Conservation (phyloP, 768 basidiomycete genomes). For the Hortiboletus flavorubellus region DNA sequence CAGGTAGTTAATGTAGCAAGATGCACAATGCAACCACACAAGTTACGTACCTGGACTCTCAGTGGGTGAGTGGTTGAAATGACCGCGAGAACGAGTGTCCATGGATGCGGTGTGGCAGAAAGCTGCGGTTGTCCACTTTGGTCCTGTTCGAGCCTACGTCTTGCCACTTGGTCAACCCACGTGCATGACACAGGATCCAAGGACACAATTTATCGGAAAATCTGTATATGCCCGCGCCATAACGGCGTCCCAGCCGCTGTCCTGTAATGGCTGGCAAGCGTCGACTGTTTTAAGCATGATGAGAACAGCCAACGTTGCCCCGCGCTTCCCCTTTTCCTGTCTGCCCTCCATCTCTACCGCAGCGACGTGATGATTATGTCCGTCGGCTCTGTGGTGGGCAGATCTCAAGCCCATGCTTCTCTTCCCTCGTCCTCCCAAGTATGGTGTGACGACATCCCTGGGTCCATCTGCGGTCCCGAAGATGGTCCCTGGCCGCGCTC, state of each 20-base stretch:
- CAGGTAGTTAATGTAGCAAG: slow-evolving; percentile 26
- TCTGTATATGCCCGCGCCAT: slow-evolving; percentile 20
- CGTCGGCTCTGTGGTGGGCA: slow-evolving; percentile 12
- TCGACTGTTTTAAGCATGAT: slow-evolving; percentile 28
- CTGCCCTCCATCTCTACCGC: not conserved
- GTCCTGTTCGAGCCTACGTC: slow-evolving; percentile 1
- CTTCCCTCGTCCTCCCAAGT: slow-evolving; percentile 36
- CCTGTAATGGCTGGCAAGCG: slow-evolving; percentile 27
- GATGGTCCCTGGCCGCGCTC: slow-evolving; percentile 65
- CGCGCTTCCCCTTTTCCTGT: not conserved
- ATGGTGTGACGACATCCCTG: slow-evolving; percentile 59
- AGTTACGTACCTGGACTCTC: slow-evolving; percentile 14
- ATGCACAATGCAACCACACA: not conserved
- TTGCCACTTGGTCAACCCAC: slow-evolving; percentile 16
- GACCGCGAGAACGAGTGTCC: slow-evolving; percentile 26
- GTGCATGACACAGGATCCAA: slow-evolving; percentile 25
- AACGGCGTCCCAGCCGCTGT: slow-evolving; percentile 12
- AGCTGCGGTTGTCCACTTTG: slow-evolving; percentile 14
- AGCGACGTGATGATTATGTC: slow-evolving; percentile 18
- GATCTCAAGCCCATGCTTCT: slow-evolving; percentile 12
- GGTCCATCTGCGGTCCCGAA: slow-evolving; percentile 58
- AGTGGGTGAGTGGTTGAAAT: slow-evolving; percentile 12
- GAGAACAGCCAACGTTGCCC: slow-evolving; percentile 5
- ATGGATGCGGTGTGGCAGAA: slow-evolving; percentile 7
- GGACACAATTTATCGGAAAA: slow-evolving; percentile 22